Percentiles rank a stretch among this genome's conserved stretches.
phyloP scores from a whole-genome alignment of 1,284 basidiomycete genomes.

The Heterobasidion annosum region DNA sequence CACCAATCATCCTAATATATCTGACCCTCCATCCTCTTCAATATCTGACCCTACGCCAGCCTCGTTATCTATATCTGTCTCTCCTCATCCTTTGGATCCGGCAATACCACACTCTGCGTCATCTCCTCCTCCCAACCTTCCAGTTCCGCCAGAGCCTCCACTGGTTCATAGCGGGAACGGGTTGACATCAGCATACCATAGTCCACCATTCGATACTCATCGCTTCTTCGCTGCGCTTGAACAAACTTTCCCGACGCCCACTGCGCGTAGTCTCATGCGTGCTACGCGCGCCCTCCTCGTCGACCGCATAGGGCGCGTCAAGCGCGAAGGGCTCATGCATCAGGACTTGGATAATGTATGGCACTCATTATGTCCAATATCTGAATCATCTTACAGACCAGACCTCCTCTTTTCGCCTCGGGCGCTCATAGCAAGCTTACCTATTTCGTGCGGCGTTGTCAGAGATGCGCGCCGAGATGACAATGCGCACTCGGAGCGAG shows the following conservation, averaged over 20 bases:
- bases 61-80: neutral
- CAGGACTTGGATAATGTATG: constrained; percentile 90
- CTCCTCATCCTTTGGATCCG: neutral
- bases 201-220: constrained; percentile 29
- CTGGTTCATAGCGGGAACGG: neutral
- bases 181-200: constrained; percentile 16
- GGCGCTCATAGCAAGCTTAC: constrained; percentile 74
- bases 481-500: constrained; percentile 80
- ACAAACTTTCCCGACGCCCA: constrained; percentile 58
- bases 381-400: neutral
- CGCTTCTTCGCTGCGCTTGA: constrained; percentile 59
- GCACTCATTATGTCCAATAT: constrained; percentile 11
- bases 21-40: neutral
- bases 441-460: constrained; percentile 90
- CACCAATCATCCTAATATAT: neutral
- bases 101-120: neutral
- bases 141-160: neutral
- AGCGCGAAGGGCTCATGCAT: constrained; percentile 64
- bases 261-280: constrained; percentile 78
- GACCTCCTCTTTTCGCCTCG: neutral
- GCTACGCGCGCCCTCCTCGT: constrained; percentile 78
- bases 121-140: neutral
- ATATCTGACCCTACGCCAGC: neutral
- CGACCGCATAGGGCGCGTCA: constrained; percentile 68
- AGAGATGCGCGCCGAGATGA: constrained; percentile 84